Base-by-base conservation (phyloP, 176 grass and related monocot species). In the Elymus sibiricus region DNA sequence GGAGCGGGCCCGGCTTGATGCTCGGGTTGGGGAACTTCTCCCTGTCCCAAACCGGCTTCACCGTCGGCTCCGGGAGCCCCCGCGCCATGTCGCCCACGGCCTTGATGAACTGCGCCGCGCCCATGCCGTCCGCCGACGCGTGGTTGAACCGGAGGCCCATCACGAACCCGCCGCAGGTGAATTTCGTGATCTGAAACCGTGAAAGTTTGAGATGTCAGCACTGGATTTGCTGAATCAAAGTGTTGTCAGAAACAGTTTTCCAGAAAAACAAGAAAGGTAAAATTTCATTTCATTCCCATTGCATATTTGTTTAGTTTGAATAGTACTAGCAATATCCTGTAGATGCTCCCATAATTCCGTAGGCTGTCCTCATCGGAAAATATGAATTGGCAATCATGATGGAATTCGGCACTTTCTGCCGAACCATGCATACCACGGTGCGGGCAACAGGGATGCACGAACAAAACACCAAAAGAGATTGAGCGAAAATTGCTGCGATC, bases 71-170 rank as follows among this genome's bases (percentile, higher is more conserved):
- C 0, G 71, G n/a, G 0, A 89, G 84, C 2, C 93, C 93, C 68
- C 83, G 74, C 9, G 93, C 91, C 88, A 95, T 90, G 70, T 93
- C 88, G 0, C 84, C 93, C 2, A 93, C 83, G 0, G 91, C 88
- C 59, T 89, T 90, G 87, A 95, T 74, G 76, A 93, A 89, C 64
- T 90, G 90, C 11, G 86, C 90, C 0, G 84, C 74, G 19, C 93
- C 93, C 79, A 93, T 76, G n/a, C 93, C 93, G 27, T 93, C 93
- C 2, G 83, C 89, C 1, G 92, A 87, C 21, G 89, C 87, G 70
- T 95, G 93, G 80, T 91, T 93, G 83, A 85, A 91, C 84, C 88
- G 82, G 7, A 95, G 81, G 5, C 93, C 91, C 74, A 93, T 88
- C 72, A 88, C 88, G 29, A 93, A 93, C 9, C 93, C 93, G 37